Evolutionary conservation across 2,329 filamentous ascomycete genomes (phyloP).

Genomic region (Fusarium algeriense): DNA sequence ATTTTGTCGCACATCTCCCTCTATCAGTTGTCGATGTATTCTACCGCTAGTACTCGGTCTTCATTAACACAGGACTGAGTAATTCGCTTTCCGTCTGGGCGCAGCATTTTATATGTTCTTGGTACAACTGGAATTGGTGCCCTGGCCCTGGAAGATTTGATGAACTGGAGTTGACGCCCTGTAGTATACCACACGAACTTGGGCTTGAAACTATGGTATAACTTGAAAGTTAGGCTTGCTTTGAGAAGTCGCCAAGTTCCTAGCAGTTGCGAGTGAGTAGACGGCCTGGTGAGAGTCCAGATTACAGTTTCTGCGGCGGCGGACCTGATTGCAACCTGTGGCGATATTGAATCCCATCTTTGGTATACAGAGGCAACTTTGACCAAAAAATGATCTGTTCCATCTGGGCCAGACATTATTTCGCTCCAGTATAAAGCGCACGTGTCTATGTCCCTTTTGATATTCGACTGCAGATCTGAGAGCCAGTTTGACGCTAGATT

Average conservation of each 20-base stretch:
- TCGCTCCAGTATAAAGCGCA: neutral
- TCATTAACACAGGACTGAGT: neutral
- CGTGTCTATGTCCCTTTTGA: neutral
- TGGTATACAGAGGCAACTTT: neutral
- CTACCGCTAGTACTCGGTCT: neutral
- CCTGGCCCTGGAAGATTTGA: neutral
- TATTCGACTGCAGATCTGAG: neutral
- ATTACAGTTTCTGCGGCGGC: neutral
- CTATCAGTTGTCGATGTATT: neutral
- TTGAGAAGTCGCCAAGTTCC: neutral
- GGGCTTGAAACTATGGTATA: neutral
- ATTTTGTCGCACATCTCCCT: neutral
- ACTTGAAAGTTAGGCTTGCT: conserved; percentile 5
- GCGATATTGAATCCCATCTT: neutral
- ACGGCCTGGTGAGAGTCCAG: neutral
- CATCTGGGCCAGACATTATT: neutral
- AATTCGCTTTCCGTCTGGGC: conserved; percentile 1
- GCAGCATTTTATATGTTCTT: neutral
- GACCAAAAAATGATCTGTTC: neutral
- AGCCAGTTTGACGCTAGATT: neutral
- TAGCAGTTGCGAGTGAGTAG: neutral
- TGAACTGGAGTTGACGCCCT: conserved; percentile 8
- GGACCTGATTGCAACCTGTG: neutral
- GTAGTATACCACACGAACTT: neutral
- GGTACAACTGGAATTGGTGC: neutral